A percentile compares a stretch with the other conserved stretches of the same genome.
Conservation (phyloP, 345 rosid genomes). For the Jatropha curcas region DNA sequence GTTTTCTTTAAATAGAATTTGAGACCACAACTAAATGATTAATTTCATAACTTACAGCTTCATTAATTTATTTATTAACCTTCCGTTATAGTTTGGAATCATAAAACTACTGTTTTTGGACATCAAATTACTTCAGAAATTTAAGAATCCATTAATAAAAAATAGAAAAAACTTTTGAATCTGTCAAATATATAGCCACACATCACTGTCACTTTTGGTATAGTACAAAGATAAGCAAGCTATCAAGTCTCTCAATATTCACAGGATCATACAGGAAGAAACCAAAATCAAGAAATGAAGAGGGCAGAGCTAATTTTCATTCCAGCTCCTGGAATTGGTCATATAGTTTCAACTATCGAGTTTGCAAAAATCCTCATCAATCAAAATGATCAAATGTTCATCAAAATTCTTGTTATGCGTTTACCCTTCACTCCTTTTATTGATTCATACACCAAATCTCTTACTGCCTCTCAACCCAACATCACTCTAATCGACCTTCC, state of each 20-base stretch:
- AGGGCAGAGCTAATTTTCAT: slow-evolving; percentile 38
- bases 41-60: too few relatives aligned
- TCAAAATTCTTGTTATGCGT: slow-evolving; percentile 35
- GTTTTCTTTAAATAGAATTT: too few relatives aligned
- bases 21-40: too few relatives aligned
- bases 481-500: slow-evolving; percentile 40
- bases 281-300: slow-evolving; percentile 13
- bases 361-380: slow-evolving; percentile 10
- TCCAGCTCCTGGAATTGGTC: slow-evolving; percentile 41
- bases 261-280: slow-evolving; percentile 9
- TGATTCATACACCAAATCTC: slow-evolving; percentile 16
- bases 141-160: too few relatives aligned
- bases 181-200: too few relatives aligned
- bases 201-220: too few relatives aligned
- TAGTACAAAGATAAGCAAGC: too few relatives aligned
- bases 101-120: too few relatives aligned
- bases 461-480: slow-evolving; percentile 26
- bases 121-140: too few relatives aligned
- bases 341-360: slow-evolving; percentile 47
- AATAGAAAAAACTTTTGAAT: too few relatives aligned
- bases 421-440: neutral
- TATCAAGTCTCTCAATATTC: neutral
- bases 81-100: too few relatives aligned
- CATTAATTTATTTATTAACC: too few relatives aligned
- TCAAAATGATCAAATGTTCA: neutral